Conservation (phyloP, 2,329 filamentous ascomycete genomes). For the Drechmeria coniospora region DNA sequence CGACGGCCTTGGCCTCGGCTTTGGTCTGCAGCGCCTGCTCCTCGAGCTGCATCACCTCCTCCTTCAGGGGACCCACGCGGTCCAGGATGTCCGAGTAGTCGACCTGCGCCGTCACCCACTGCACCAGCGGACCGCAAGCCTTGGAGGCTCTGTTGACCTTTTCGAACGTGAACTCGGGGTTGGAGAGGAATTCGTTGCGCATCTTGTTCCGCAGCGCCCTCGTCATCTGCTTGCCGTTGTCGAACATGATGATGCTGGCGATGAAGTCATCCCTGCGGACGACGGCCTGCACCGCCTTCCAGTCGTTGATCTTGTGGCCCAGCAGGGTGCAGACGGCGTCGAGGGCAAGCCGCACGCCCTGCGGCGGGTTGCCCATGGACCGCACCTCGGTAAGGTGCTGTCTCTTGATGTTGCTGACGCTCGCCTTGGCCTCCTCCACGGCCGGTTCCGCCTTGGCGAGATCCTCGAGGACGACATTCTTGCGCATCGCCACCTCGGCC, state of each 20-base stretch:
- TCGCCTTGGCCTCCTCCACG: conserved; percentile 82
- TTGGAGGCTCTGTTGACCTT: conserved; percentile 92
- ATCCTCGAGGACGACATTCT: conserved; percentile 73
- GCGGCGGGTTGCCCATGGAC: conserved; percentile 86
- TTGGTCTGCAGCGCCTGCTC: conserved; percentile 83
- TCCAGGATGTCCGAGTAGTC: conserved; percentile 96
- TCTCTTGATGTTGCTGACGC: conserved; percentile 95
- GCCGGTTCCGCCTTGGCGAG: conserved; percentile 85
- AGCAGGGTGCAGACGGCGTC: conserved; percentile 94
- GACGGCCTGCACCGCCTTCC: conserved; percentile 81
- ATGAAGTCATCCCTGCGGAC: conserved; percentile 93
- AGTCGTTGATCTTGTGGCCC: conserved; percentile 76
- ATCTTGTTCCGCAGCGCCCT: conserved; percentile 68
- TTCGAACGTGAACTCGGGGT: conserved; percentile 91
- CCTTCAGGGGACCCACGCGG: conserved; percentile 77
- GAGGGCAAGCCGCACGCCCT: conserved; percentile 78
- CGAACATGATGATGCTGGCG: conserved; percentile 90
- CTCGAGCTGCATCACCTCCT: conserved; percentile 77
- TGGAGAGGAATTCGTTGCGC: conserved; percentile 81
- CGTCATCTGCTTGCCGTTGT: conserved; percentile 94
- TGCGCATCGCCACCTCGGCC: conserved; percentile 66
- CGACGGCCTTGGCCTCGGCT: conserved; percentile 80
- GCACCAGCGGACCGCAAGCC: conserved; percentile 89
- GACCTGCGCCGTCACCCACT: conserved; percentile 95
- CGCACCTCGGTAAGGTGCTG: conserved; percentile 95